These are phyloP conservation scores for Aristolochia fimbriata DNA, from an alignment of 164 flowering plant genomes.

Conservation along the genomic window DNA sequence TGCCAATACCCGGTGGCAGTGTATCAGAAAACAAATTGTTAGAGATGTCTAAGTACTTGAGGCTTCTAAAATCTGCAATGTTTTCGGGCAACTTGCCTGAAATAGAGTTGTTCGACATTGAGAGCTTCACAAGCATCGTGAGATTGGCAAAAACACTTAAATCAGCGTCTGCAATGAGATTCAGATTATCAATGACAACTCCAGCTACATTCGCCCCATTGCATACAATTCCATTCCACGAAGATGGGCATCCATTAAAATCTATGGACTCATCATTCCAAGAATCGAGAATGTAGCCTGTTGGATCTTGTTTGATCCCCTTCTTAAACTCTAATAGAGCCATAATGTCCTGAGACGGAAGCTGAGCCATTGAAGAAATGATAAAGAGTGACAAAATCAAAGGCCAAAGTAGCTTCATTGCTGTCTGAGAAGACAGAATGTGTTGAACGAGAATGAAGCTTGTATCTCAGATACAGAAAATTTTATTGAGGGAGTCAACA, in stretches of 20 bases:
- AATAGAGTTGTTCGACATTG: constrained; percentile 82
- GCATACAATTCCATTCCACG: constrained; percentile 96
- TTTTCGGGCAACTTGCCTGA: constrained; percentile 50
- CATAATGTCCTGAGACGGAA: constrained; percentile 80
- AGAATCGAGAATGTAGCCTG: constrained; percentile 68
- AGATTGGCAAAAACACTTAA: constrained; percentile 75
- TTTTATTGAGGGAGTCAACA: too few relatives aligned
- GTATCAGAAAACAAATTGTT: constrained; percentile 57
- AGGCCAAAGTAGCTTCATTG: constrained; percentile 1
- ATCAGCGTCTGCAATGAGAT: constrained; percentile 68
- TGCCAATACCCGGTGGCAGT: constrained; percentile 59
- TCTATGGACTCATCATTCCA: constrained; percentile 97
- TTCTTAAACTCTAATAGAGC: constrained; percentile 87
- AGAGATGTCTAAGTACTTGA: constrained; percentile 68
- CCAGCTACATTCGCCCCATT: constrained; percentile 77
- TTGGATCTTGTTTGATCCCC: constrained; percentile 82
- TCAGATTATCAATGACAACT: constrained; percentile 59
- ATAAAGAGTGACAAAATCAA: constrained; percentile 4
- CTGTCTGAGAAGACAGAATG: too few relatives aligned
- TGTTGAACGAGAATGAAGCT: too few relatives aligned
- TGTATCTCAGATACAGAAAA: too few relatives aligned
- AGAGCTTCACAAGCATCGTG: constrained; percentile 71
- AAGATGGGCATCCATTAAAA: constrained; percentile 89
- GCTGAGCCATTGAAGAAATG: constrained; percentile 39
- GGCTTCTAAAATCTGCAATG: constrained; percentile 44